Base-by-base conservation (phyloP, 257 asterid species). In the Plantago ovata region DNA sequence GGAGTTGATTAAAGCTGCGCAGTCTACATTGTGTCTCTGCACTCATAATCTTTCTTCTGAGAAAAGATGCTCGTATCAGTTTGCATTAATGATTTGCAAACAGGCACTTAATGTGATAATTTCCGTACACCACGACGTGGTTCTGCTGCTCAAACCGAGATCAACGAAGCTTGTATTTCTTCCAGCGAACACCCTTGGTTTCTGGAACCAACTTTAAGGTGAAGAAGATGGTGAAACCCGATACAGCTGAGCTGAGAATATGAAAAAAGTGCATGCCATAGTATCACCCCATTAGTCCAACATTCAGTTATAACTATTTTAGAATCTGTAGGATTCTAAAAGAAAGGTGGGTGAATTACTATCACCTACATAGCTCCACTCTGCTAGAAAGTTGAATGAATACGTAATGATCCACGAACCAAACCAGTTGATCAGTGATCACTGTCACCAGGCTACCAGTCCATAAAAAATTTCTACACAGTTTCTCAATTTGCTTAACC, bases 371-470 rank as follows among this genome's bases (percentile, higher is more conserved):
- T 89, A 77, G 75, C 85, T 91, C 95, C 96, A 84, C 53, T 80
- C 75, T 8, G 68, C 79, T 4, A 85, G 69, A 66, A 88, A 85
- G 75, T 85, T 88, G 47, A 88, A 88, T 0, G 94, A 82, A 68
- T 74, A 83, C 20, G 95, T 81, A 63, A 92, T 59, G 44, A 92
- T 72, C 98, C 96, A 92, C 23, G 89, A 75, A 56, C 96, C 87
- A 39, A 85, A 49, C 95, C 95, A 92, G 77, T 79, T 88, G 41
- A 82, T n/a, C n/a, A n/a, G n/a, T n/a, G n/a, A n/a, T 72, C 64
- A 88, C 87, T 43, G 95, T 84, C 74, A 88, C 98, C 28, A 88
- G 61, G 72, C 95, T 92, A 50, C 95, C 95, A 16, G 93, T n/a
- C n/a, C n/a, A n/a, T n/a, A n/a, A n/a, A n/a, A n/a, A n/a, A n/a